Base-by-base conservation (phyloP, 176 grass and related monocot species). In the Tillandsia fasciculata region DNA sequence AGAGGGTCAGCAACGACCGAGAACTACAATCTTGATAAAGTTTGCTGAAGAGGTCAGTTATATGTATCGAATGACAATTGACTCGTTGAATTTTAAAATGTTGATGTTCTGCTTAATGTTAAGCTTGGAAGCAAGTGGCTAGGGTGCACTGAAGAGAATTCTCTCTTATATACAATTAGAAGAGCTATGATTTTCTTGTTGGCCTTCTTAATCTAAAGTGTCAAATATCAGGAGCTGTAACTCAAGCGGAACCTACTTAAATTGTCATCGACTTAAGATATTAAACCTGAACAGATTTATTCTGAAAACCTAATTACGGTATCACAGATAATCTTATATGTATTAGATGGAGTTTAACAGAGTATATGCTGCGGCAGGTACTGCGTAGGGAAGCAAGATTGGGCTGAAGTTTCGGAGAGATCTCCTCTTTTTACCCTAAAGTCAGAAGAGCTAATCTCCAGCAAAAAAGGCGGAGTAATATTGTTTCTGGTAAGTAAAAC, bases 21-120 rank as follows among this genome's bases (percentile, higher is more conserved):
- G 92, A 66, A 96, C 88, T 10, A 96, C 92, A 66, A 96, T 96
- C 64, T 83, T 96, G 79, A 92, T 96, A 74, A 96, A 89, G 73
- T 96, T 96, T 87, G 83, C 88, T 64, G 92, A 89, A 83, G 92
- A 96, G 92, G 92, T 96, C 24, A 79, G 12, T 66, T 7, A 42
- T 42, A 42, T 42, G 33, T 42, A 42, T 4, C 33, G 33, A 42
- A 42, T 42, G 5, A 42, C 33, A 42, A 7, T 42, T 42, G 33
- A 42, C 33, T 0, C 33, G 7, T 42, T 42, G 33, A 42, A 6
- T 42, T 42, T 42, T 42, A 42, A 42, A 42, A 42, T 42, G 33
- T 42, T 42, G 33, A 7, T 42, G 33, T 42, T 42, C 33, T 42
- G 33, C 4, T 42, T 42, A 33, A 6, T 42, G 3, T 42, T 42